These are phyloP conservation scores for Suillus subluteus DNA, from an alignment of 768 basidiomycete genomes.

Conservation along the genomic window DNA sequence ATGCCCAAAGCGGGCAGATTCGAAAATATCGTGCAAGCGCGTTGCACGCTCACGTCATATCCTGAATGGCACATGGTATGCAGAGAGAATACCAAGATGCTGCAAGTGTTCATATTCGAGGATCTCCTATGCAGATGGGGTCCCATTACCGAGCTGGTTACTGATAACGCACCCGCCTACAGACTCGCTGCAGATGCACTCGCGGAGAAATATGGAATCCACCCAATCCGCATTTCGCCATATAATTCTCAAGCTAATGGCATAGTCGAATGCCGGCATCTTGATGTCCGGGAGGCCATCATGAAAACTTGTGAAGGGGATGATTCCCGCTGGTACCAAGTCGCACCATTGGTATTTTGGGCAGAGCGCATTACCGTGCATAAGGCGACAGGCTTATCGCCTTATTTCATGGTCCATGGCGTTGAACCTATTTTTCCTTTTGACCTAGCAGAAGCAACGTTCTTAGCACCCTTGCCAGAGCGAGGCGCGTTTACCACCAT, in stretches of 20 bases:
- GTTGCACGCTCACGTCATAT: not conserved
- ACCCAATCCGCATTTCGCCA: not conserved
- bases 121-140: no score
- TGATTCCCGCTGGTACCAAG: not conserved
- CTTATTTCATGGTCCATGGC: not conserved
- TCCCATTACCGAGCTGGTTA: no score
- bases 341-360: no score
- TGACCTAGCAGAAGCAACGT: not conserved
- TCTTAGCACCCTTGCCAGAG: not conserved
- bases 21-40: not conserved
- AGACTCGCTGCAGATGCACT: no score
- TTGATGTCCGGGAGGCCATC: slow-evolving; percentile 14
- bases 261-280: not conserved
- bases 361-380: no score
- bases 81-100: not conserved
- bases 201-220: no score
- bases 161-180: no score
- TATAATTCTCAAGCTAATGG: not conserved
- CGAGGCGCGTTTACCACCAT: no score
- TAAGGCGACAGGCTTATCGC: not conserved
- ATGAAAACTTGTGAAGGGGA: slow-evolving; percentile 3
- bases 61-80: not conserved
- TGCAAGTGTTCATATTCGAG: not conserved
- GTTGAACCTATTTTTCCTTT: not conserved
- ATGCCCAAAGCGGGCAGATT: not conserved